These are phyloP conservation scores for Kluyveromyces nonfermentans DNA, from an alignment of 805 yeast genomes.

Conservation along the genomic window DNA sequence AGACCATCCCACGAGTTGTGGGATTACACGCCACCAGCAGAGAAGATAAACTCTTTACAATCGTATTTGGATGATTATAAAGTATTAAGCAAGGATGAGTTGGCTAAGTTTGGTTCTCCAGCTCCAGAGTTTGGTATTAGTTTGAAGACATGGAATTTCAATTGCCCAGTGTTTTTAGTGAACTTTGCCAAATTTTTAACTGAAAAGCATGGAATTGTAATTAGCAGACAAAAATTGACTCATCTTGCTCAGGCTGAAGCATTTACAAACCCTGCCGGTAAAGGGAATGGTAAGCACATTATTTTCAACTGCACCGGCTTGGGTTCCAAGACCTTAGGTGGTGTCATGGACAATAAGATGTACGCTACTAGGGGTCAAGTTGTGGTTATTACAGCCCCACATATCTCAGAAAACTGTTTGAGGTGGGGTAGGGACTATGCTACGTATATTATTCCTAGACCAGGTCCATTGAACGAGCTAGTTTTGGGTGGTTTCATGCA, in stretches of 20 bases:
- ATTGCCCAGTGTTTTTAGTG: slow-evolving; percentile 53
- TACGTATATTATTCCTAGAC: slow-evolving; percentile 67
- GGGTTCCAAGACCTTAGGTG: slow-evolving; percentile 55
- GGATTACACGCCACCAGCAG: slow-evolving; percentile 39
- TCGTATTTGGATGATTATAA: slow-evolving; percentile 41
- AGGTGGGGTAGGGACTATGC: slow-evolving; percentile 54
- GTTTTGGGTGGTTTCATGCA: slow-evolving; percentile 72
- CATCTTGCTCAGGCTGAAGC: slow-evolving; percentile 50
- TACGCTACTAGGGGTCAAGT: slow-evolving; percentile 80
- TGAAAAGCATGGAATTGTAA: slow-evolving; percentile 40
- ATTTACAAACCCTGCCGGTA: slow-evolving; percentile 22
- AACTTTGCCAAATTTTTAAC: slow-evolving; percentile 37
- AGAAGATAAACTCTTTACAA: slow-evolving; percentile 39
- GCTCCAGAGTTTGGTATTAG: slow-evolving; percentile 49
- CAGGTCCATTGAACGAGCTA: slow-evolving; percentile 53
- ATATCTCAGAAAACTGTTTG: slow-evolving; percentile 47
- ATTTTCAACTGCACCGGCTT: slow-evolving; percentile 75
- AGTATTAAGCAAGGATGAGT: slow-evolving; percentile 28
- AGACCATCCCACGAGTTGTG: slow-evolving; percentile 51
- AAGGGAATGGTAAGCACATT: slow-evolving; percentile 15
- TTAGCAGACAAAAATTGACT: slow-evolving; percentile 36
- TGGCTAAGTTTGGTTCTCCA: slow-evolving; percentile 30
- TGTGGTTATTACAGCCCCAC: slow-evolving; percentile 62
- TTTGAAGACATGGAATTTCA: slow-evolving; percentile 57
- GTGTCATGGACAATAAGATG: slow-evolving; percentile 50